A percentile compares a stretch with the other conserved stretches of the same genome.
Conservation (phyloP, 2,329 filamentous ascomycete species). For the Bertia moriformis region DNA sequence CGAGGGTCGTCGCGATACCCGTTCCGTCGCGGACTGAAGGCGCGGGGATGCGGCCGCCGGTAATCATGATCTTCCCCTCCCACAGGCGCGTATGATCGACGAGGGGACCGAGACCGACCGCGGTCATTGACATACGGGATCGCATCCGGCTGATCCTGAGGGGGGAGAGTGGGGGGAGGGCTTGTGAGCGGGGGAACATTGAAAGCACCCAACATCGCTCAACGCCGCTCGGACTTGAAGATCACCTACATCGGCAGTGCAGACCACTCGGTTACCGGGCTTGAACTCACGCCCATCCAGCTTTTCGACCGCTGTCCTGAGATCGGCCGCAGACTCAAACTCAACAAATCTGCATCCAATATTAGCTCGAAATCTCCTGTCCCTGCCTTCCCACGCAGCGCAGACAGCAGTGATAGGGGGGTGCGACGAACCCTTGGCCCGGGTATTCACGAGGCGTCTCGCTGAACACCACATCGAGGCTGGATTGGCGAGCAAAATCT, state of each 20-base stretch:
- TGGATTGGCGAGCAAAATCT: slow-evolving; percentile 95
- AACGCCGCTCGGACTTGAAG: slow-evolving; percentile 4
- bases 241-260: slow-evolving; percentile 66
- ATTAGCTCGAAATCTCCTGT: slow-evolving; percentile 4
- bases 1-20: slow-evolving; percentile 59
- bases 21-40: slow-evolving; percentile 64
- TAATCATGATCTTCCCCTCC: no score
- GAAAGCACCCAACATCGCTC: slow-evolving; percentile 6
- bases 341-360: slow-evolving; percentile 99
- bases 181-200: slow-evolving; percentile 5
- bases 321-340: slow-evolving; percentile 81
- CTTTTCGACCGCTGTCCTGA: slow-evolving; percentile 86
- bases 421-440: slow-evolving; percentile 67
- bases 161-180: slow-evolving; percentile 6
- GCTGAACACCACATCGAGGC: slow-evolving; percentile 93
- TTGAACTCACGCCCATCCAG: slow-evolving; percentile 89
- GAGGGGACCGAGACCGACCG: slow-evolving; percentile 68
- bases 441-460: slow-evolving; percentile 86
- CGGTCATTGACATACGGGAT: slow-evolving; percentile 56
- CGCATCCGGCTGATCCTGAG: slow-evolving; percentile 12
- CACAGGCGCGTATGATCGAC: no score
- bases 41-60: no score
- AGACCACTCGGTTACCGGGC: slow-evolving; percentile 67
- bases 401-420: background rate
- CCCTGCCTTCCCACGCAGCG: background rate